These are phyloP conservation scores for Chaetomium olivaceum DNA, from an alignment of 2,329 filamentous ascomycete genomes.

Conservation along the genomic window DNA sequence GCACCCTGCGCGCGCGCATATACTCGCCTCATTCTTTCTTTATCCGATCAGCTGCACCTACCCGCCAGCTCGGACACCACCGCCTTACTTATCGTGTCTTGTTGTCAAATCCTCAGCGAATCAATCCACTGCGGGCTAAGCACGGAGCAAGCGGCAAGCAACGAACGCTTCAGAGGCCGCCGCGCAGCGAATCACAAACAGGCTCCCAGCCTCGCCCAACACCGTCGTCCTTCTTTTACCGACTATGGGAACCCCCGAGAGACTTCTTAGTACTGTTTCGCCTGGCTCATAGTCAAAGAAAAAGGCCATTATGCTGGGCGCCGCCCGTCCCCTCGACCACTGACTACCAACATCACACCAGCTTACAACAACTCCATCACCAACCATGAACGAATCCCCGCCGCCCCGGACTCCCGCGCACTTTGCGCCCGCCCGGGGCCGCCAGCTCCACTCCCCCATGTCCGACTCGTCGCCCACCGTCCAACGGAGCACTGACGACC, in stretches of 20 bases:
- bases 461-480: conserved; percentile 52
- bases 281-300: conserved; percentile 31
- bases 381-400: conserved; percentile 42
- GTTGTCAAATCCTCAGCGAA: conserved; percentile 22
- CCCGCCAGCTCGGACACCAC: conserved; percentile 5
- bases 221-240: conserved; percentile 16
- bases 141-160: conserved; percentile 14
- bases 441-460: conserved; percentile 40
- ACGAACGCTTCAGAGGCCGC: conserved; percentile 13
- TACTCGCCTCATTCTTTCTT: conserved; percentile 14
- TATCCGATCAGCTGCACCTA: conserved; percentile 18
- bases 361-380: conserved; percentile 14
- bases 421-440: conserved; percentile 41
- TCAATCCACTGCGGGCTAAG: conserved; percentile 20
- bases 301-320: conserved; percentile 30
- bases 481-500: conserved; percentile 53
- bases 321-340: conserved; percentile 17
- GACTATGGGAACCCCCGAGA: conserved; percentile 29
- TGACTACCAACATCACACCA: conserved; percentile 16
- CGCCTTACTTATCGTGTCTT: conserved; percentile 7
- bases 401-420: conserved; percentile 39
- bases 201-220: conserved; percentile 22
- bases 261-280: conserved; percentile 25
- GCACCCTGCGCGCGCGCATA: neutral
- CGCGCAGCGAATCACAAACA: conserved; percentile 25